These are phyloP conservation scores for Plasmodium reichenowi DNA, from an alignment of 169 alveolate genomes.

Conservation along the genomic window DNA sequence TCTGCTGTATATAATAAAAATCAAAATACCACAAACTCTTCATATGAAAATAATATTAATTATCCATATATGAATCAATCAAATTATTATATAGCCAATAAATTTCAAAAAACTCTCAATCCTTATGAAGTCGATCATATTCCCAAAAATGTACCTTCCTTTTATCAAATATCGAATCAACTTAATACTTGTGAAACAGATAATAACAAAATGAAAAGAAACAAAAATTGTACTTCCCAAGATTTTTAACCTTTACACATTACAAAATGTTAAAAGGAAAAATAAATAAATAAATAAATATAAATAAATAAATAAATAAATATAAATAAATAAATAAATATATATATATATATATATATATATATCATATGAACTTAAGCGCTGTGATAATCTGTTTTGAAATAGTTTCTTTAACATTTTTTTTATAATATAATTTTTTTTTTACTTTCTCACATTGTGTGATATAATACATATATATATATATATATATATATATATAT, in stretches of 20 bases:
- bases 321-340: not conserved
- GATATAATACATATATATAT: no score
- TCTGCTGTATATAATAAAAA: constrained; percentile 2
- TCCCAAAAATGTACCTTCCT: not conserved
- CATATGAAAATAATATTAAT: not conserved
- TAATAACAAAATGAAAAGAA: constrained; percentile 11
- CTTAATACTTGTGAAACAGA: constrained; percentile 1
- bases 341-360: no score
- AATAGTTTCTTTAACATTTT: no score
- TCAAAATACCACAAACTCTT: not conserved
- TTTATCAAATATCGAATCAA: not conserved
- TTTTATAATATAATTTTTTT: no score
- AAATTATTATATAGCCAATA: not conserved
- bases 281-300: not conserved
- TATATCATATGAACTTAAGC: no score
- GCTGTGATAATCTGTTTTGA: no score
- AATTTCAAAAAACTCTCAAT: constrained; percentile 6
- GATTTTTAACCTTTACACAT: not conserved
- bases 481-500: no score
- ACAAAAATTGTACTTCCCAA: not conserved
- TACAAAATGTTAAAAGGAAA: not conserved
- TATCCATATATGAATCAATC: not conserved
- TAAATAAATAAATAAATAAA: no score
- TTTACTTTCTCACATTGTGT: no score
- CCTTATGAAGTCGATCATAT: not conserved